Percentiles rank a stretch among this genome's conserved stretches.
phyloP scores from a whole-genome alignment of 257 asterid species.

The Scutellaria barbata region DNA sequence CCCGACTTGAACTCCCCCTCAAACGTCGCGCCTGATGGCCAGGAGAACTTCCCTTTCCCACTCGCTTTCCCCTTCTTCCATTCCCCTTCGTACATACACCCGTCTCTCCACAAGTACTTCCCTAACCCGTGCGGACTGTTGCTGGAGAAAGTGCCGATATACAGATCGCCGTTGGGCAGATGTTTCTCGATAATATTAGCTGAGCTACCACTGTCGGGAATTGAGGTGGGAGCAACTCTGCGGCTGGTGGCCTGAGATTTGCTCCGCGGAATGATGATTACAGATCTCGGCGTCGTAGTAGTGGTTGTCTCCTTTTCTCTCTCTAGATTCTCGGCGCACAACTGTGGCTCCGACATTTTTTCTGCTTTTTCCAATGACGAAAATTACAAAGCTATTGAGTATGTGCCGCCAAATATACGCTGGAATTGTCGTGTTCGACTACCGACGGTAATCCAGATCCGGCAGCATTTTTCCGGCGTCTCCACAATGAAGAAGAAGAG shows the following conservation, averaged over 20 bases:
- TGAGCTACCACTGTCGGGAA: constrained; percentile 1
- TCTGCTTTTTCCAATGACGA: background rate
- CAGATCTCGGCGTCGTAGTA: constrained; percentile 53
- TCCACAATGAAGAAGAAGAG: background rate
- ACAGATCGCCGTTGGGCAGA: constrained; percentile 70
- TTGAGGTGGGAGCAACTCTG: constrained; percentile 49
- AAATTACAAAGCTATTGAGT: background rate
- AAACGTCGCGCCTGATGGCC: constrained; percentile 72
- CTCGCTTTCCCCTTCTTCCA: constrained; percentile 73
- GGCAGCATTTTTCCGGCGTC: constrained; percentile 40
- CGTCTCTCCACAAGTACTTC: constrained; percentile 72
- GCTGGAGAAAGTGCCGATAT: constrained; percentile 56
- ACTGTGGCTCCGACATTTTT: constrained; percentile 48
- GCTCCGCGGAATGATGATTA: constrained; percentile 48
- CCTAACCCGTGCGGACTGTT: constrained; percentile 71
- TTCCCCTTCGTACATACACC: constrained; percentile 75
- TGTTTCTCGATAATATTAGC: constrained; percentile 44
- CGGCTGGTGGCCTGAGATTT: constrained; percentile 61
- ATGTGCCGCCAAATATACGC: background rate
- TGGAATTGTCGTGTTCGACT: constrained; percentile 2
- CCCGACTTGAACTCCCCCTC: constrained; percentile 74
- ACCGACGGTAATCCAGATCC: constrained; percentile 34
- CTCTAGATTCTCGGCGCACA: constrained; percentile 25
- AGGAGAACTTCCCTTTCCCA: constrained; percentile 65
- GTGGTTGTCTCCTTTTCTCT: constrained; percentile 43